A percentile compares a stretch with the other conserved stretches of the same genome.
phyloP scores from a whole-genome alignment of 768 basidiomycete genomes.

The Russula griseocarnosa region DNA sequence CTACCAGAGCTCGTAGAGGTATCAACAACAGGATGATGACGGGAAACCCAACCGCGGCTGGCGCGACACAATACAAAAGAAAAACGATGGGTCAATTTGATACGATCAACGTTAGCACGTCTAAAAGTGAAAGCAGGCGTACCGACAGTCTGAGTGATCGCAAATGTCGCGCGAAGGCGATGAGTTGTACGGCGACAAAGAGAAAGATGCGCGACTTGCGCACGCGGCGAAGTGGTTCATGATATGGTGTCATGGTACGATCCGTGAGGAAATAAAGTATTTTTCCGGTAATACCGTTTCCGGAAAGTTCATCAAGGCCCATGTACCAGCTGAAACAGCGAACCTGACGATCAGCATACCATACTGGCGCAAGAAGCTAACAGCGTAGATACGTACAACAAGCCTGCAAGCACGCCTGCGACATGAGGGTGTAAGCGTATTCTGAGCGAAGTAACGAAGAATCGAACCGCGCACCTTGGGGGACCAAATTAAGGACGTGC shows the following conservation, averaged over 20 bases:
- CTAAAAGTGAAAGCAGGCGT: slow-evolving; percentile 23
- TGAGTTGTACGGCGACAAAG: slow-evolving; percentile 70
- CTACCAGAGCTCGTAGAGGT: slow-evolving; percentile 65
- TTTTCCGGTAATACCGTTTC: slow-evolving; percentile 80
- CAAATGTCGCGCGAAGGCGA: slow-evolving; percentile 84
- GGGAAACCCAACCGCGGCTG: slow-evolving; percentile 88
- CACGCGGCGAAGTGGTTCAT: slow-evolving; percentile 73
- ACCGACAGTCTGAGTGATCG: slow-evolving; percentile 89
- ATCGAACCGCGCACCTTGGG: slow-evolving; percentile 39
- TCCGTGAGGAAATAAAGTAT: slow-evolving; percentile 78
- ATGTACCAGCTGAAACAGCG: slow-evolving; percentile 73
- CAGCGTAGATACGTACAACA: slow-evolving; percentile 56
- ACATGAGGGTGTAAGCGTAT: not conserved
- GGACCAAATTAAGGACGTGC: slow-evolving; percentile 73
- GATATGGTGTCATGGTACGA: slow-evolving; percentile 49
- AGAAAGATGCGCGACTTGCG: slow-evolving; percentile 67
- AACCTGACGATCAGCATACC: not conserved
- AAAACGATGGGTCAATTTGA: not conserved
- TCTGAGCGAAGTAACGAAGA: slow-evolving; percentile 34
- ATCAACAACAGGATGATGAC: slow-evolving; percentile 81
- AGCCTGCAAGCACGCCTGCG: slow-evolving; percentile 69
- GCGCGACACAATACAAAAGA: not conserved
- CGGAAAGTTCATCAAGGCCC: slow-evolving; percentile 76
- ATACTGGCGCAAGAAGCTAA: not conserved
- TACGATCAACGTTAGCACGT: not conserved